Base-by-base conservation (phyloP, 495 filamentous ascomycete genomes). In the Podospora pseudocomata region DNA sequence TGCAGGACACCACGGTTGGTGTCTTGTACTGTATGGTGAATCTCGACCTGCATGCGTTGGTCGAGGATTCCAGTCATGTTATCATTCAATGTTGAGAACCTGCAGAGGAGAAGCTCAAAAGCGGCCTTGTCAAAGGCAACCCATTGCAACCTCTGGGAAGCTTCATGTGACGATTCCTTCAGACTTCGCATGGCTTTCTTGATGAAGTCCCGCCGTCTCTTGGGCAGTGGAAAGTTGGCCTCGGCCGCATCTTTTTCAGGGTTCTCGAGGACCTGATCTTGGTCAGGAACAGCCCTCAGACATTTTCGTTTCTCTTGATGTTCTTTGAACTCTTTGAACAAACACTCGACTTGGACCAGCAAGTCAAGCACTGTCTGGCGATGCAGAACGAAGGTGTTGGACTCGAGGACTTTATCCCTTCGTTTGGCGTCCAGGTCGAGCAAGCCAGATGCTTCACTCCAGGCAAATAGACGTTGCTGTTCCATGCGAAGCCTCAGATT, bases 1-100 rank as follows among this genome's bases (percentile, higher is more conserved):
- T 81, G 79, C 9, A 83, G 75, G 20, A 83, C 75, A 0, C 80
- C 79, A 2, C 79, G 72, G 63, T 83, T 82, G n/a, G 80, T 82
- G 65, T 80, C 79, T 63, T 82, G 79, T 16, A 81, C 78, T 9
- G 78, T 80, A 28, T 80, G 72, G 34, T 78, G 75, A 53, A 83
- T 82, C 70, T 83, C 80, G 15, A 76, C 73, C 65, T 83, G 80
- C 78, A 82, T 73, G 0, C 74, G 68, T 19, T 77, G 76, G 64
- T 83, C 80, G 16, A 82, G 69, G 13, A 83, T 80, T 62, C 75
- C 74, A 44, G 80, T 82, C 78, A 82, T 82, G 71, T 71, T 80
- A 70, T 82, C 80, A 68, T 82, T 82, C 57, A 82, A 65, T 4
- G 72, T 67, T 1, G 80, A 76, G 59, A 82, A 82, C 27, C 73